These are phyloP conservation scores for Chloranthus sessilifolius DNA, from an alignment of 164 flowering plant species.

Conservation along the genomic window DNA sequence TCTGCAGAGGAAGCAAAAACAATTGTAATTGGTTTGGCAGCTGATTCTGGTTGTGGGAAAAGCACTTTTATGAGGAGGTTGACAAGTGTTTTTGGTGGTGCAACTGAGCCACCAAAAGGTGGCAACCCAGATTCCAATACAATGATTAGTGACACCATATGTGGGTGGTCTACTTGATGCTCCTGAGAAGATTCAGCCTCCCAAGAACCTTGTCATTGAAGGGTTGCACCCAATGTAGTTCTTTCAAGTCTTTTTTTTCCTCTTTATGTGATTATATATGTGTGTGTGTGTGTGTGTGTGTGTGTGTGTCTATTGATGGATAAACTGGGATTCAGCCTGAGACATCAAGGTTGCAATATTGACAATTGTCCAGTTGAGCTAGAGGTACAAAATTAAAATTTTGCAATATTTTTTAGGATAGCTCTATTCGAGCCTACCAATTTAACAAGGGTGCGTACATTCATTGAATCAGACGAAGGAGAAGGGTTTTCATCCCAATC, in stretches of 20 bases:
- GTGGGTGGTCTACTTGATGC: constrained; percentile 87
- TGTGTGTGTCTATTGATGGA: too few species aligned
- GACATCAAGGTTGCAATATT: too few species aligned
- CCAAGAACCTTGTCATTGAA: constrained; percentile 93
- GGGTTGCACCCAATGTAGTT: constrained; percentile 96
- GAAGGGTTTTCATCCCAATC: too few species aligned
- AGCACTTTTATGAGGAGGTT: constrained; percentile 97
- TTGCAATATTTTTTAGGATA: too few species aligned
- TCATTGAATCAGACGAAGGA: too few species aligned
- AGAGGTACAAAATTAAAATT: too few species aligned
- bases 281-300: too few species aligned
- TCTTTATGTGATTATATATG: too few species aligned
- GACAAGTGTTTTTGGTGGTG: constrained; percentile 95
- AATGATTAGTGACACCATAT: constrained; percentile 86
- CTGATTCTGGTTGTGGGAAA: constrained; percentile 97
- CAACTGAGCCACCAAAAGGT: constrained; percentile 92
- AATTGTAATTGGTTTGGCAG: constrained; percentile 91
- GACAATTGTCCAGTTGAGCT: too few species aligned
- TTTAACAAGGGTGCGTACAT: too few species aligned
- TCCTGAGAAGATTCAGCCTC: constrained; percentile 87
- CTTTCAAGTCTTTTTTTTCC: constrained; percentile 8
- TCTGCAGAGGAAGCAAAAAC: constrained; percentile 45
- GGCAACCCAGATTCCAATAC: constrained; percentile 99
- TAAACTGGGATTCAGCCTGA: too few species aligned
- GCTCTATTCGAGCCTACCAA: too few species aligned